These are phyloP conservation scores for Colletotrichum kahawae DNA, from an alignment of 2,329 filamentous ascomycete species.

Conservation along the genomic window DNA sequence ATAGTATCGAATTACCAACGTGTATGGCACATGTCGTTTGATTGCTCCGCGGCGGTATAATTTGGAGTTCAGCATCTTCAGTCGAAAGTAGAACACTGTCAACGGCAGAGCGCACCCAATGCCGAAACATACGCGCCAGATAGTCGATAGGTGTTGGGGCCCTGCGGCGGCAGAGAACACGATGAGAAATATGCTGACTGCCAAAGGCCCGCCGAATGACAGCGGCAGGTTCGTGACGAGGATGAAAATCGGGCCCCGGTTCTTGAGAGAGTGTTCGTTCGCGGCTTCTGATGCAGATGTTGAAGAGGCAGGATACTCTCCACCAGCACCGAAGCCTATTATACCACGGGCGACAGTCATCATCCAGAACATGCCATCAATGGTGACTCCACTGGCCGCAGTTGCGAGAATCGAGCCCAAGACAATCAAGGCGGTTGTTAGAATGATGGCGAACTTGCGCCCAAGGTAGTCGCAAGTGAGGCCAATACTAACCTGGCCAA, in stretches of 20 bases:
- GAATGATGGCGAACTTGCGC: slow-evolving; percentile 50
- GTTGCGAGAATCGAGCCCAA: slow-evolving; percentile 51
- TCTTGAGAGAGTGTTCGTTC: slow-evolving; percentile 46
- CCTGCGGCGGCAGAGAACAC: slow-evolving; percentile 41
- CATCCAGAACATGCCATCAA: slow-evolving; percentile 58
- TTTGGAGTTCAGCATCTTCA: slow-evolving; percentile 56
- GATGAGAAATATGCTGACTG: slow-evolving; percentile 50
- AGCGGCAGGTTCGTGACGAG: slow-evolving; percentile 47
- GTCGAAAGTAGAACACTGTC: slow-evolving; percentile 60
- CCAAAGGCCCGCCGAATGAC: slow-evolving; percentile 38
- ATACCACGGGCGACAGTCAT: slow-evolving; percentile 53
- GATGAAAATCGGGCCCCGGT: slow-evolving; percentile 47
- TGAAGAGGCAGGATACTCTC: slow-evolving; percentile 53
- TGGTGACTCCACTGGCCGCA: slow-evolving; percentile 48
- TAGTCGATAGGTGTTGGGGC: slow-evolving; percentile 38
- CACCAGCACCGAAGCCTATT: slow-evolving; percentile 50
- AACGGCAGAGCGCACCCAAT: slow-evolving; percentile 55
- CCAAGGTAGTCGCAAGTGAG: slow-evolving; percentile 54
- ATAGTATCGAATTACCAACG: slow-evolving; percentile 55
- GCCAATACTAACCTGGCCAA: slow-evolving; percentile 44
- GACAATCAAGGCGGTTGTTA: slow-evolving; percentile 52
- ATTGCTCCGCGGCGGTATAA: slow-evolving; percentile 59
- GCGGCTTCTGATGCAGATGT: slow-evolving; percentile 51
- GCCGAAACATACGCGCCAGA: slow-evolving; percentile 55
- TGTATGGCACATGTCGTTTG: slow-evolving; percentile 54